These are phyloP conservation scores for Asparagopsis taxiformis DNA, from an alignment of 31 red algal genomes.

Conservation along the genomic window DNA sequence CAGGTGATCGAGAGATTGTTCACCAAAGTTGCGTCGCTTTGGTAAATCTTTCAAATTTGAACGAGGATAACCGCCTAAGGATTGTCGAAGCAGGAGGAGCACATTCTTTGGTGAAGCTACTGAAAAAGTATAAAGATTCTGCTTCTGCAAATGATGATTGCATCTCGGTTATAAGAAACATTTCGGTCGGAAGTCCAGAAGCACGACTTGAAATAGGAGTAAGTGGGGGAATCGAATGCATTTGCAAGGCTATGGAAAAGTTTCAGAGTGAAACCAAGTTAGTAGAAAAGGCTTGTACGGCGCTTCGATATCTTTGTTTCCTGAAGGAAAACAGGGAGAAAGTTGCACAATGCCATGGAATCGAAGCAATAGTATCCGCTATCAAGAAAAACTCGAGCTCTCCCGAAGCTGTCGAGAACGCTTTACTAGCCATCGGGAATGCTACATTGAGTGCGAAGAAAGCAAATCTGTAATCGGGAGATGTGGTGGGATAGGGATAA, in stretches of 20 bases:
- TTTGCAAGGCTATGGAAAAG: conserved; percentile 57
- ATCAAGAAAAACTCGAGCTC: conserved; percentile 16
- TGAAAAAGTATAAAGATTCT: conserved; percentile 55
- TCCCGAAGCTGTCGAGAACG: conserved; percentile 49
- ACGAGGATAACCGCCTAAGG: conserved; percentile 46
- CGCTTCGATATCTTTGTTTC: conserved; percentile 75
- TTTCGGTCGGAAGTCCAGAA: conserved; percentile 45
- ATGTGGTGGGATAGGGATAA: conserved; percentile 46
- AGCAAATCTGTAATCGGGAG: conserved; percentile 55
- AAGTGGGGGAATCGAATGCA: conserved; percentile 47
- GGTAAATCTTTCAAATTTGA: conserved; percentile 68
- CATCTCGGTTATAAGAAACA: conserved; percentile 69
- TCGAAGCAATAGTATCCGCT: conserved; percentile 52
- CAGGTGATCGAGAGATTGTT: conserved; percentile 71
- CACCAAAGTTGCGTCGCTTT: conserved; percentile 84
- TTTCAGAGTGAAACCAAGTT: conserved; percentile 49
- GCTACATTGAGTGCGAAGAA: conserved; percentile 59
- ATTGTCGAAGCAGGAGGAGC: conserved; percentile 60
- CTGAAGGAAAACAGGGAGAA: conserved; percentile 55
- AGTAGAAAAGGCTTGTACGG: conserved; percentile 65
- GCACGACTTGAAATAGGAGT: conserved; percentile 58
- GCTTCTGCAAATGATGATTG: conserved; percentile 70
- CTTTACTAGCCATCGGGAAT: conserved; percentile 74
- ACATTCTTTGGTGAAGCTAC: conserved; percentile 32
- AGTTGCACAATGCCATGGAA: conserved; percentile 30